Conservation (phyloP, 2,329 filamentous ascomycete genomes). For the Calonectria pauciramosa region DNA sequence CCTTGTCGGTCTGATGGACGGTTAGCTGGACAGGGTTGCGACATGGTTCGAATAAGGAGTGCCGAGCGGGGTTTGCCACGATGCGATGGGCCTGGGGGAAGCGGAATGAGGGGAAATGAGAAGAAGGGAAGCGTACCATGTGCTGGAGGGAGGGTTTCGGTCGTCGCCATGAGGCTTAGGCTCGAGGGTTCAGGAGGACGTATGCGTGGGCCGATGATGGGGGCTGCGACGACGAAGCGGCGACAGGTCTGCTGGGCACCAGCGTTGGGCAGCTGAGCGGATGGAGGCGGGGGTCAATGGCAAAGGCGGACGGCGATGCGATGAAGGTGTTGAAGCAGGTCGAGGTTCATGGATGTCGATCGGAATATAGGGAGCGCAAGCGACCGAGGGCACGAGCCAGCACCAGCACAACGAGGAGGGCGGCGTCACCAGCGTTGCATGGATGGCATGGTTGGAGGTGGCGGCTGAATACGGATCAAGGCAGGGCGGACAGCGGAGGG, state of each 20-base stretch:
- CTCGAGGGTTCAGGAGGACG: constrained; percentile 26
- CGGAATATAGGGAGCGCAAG: constrained; percentile 27
- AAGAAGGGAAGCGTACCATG: constrained; percentile 37
- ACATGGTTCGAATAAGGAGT: constrained; percentile 15
- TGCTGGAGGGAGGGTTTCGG: constrained; percentile 42
- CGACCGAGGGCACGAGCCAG: constrained; percentile 33
- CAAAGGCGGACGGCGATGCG: not conserved
- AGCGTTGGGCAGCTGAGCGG: constrained; percentile 35
- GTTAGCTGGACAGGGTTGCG: constrained; percentile 47
- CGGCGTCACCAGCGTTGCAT: constrained; percentile 27
- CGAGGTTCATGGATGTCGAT: constrained; percentile 16
- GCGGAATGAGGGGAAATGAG: not conserved
- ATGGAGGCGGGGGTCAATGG: constrained; percentile 36
- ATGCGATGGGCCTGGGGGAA: constrained; percentile 1
- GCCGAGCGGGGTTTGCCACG: constrained; percentile 23
- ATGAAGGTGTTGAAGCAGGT: constrained; percentile 22
- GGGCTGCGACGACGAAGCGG: not conserved
- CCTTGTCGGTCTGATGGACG: constrained; percentile 71
- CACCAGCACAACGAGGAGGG: constrained; percentile 19
- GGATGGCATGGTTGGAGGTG: constrained; percentile 25
- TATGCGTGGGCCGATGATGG: constrained; percentile 24
- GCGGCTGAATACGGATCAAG: constrained; percentile 25
- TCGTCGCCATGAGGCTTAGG: constrained; percentile 43
- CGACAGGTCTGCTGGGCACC: constrained; percentile 27
- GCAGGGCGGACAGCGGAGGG: not conserved